These are phyloP conservation scores for Hypholoma fasciculare DNA, from an alignment of 768 basidiomycete species.

Conservation along the genomic window DNA sequence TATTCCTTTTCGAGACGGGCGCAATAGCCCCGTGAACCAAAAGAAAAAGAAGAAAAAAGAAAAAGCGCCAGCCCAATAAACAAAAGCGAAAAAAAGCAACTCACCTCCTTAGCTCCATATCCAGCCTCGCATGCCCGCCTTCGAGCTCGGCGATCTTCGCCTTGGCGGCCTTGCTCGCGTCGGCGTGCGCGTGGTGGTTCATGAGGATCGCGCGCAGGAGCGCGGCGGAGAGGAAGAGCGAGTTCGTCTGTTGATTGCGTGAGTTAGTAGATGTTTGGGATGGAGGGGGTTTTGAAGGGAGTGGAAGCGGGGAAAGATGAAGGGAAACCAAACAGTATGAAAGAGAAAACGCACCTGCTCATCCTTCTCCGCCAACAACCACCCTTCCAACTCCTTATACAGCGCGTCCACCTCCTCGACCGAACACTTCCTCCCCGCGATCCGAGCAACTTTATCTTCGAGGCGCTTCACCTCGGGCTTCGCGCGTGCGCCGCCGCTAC, in stretches of 20 bases:
- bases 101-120: slow-evolving; percentile 75
- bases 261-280: no score
- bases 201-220: slow-evolving; percentile 81
- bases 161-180: slow-evolving; percentile 70
- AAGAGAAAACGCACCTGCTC: slow-evolving; percentile 61
- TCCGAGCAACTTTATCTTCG: slow-evolving; percentile 76
- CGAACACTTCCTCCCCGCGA: slow-evolving; percentile 84
- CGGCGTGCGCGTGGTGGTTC: slow-evolving; percentile 80
- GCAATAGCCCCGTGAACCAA: no score
- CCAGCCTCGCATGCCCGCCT: slow-evolving; percentile 54
- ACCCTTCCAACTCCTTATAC: slow-evolving; percentile 78
- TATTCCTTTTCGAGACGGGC: no score
- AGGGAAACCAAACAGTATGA: no score
- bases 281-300: no score
- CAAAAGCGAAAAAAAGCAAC: slow-evolving; percentile 46
- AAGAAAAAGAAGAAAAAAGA: no score
- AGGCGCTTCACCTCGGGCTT: slow-evolving; percentile 59
- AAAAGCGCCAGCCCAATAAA: background rate
- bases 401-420: slow-evolving; percentile 81
- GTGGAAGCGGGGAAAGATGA: no score
- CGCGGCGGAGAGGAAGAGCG: slow-evolving; percentile 74
- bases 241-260: slow-evolving; percentile 46
- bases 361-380: slow-evolving; percentile 66
- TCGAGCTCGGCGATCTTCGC: slow-evolving; percentile 67
- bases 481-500: no score